Evolutionary conservation across 2,329 filamentous ascomycete genomes (phyloP), one percentile per base, ranked within the genome.

Genomic region (Didymella keratinophila): DNA sequence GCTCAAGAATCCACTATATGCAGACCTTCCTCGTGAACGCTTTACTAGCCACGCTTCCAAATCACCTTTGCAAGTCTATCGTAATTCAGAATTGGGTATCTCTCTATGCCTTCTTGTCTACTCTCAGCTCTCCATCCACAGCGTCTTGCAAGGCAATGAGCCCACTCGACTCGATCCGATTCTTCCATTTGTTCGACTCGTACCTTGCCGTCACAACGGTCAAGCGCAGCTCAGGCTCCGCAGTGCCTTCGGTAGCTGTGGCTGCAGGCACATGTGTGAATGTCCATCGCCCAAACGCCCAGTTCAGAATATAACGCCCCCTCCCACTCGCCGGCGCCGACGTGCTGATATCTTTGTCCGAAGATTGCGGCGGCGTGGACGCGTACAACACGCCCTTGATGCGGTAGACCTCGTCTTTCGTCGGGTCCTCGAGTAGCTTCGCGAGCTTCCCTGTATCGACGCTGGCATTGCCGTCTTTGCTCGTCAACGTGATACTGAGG

Each of bases 211-310:
- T 80, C 12, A 94, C 89, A 58, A 94, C 81, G 0, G 91, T 93
- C 86, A 93, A 89, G 52, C 90, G 83, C 64, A 92, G 75, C 16
- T 83, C 78, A 1, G 82, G 76, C 45, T 89, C 80, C 34, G 81
- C 78, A 69, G 84, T 84, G 34, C 64, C 64, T 1, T 63, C 53
- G 6, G 60, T 51, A 1, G 70, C 72, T 9, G 41, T 3, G 2
- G 62, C 61, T 4, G 69, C 64, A 1, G 76, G 67, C 4, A 88
- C 79, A 6, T 86, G 82, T 1, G 93, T 96, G 72, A 94, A 97
- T 0, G 88, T 96, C 94, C 95, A 99, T 28, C 95, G 85, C 0
- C 93, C 93, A 78, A 99, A 99, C 0, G 95, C 95, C 95, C 95
- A 99, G 76, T 99, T 99, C 59, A 99, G 84, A 43, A 99, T 97